Evolutionary conservation across 352 stramenopile species (phyloP).

Genomic region (Globisporangium polare): DNA sequence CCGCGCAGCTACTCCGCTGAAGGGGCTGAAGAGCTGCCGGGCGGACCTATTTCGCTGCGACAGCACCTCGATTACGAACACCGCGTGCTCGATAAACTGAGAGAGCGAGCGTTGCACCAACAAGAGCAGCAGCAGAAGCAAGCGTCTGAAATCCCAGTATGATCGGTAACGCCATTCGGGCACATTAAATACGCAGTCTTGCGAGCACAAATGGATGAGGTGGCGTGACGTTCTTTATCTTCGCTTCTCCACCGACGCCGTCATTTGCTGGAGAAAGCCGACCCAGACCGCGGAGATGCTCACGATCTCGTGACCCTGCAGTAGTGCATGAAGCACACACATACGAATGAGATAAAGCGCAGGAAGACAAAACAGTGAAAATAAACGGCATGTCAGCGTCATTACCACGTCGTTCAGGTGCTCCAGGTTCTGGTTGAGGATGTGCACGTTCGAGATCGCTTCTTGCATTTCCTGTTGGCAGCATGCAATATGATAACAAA

Average conservation of each 20-base stretch:
- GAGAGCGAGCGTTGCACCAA: conserved; percentile 33
- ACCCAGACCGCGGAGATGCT: conserved; percentile 74
- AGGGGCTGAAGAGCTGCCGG: conserved; percentile 22
- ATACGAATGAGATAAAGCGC: not conserved
- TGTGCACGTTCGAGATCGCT: conserved; percentile 77
- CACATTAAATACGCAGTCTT: conserved; percentile 6
- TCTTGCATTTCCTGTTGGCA: conserved; percentile 66
- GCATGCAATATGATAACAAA: not conserved
- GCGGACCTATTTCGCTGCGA: conserved; percentile 41
- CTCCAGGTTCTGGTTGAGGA: conserved; percentile 77
- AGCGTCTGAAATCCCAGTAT: conserved; percentile 6
- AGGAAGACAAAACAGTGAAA: not conserved
- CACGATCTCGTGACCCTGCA: conserved; percentile 67
- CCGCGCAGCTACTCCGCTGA: conserved; percentile 15
- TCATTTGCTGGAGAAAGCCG: conserved; percentile 59
- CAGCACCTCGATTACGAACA: conserved; percentile 58
- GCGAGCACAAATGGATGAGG: not conserved
- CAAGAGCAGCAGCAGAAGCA: conserved; percentile 18
- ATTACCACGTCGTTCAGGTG: conserved; percentile 76
- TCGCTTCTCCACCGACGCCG: conserved; percentile 33
- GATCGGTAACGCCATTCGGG: conserved; percentile 8
- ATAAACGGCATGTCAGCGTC: not conserved
- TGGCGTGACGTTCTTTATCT: conserved; percentile 20
- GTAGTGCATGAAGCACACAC: not conserved
- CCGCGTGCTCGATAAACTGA: conserved; percentile 45